These are phyloP conservation scores for Xylaria sp. DNA, from an alignment of 495 filamentous ascomycete genomes.

Conservation along the genomic window DNA sequence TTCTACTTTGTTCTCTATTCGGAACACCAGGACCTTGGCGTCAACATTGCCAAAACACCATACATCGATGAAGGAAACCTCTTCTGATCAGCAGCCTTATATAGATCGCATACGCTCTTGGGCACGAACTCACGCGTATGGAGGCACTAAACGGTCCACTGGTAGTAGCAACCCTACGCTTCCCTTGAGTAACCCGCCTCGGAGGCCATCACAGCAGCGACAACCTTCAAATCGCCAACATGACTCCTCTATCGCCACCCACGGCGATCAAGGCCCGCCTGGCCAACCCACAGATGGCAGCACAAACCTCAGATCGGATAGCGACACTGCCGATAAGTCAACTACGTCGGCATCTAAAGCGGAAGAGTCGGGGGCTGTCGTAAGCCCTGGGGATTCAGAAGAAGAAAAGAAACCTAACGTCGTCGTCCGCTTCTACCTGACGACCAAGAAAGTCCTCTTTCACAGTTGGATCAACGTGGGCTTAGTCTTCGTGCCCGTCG, in stretches of 20 bases:
- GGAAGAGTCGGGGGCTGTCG: constrained; percentile 64
- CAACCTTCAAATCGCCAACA: constrained; percentile 38
- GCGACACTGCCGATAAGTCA: constrained; percentile 39
- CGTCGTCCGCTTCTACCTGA: constrained; percentile 55
- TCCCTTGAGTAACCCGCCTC: constrained; percentile 42
- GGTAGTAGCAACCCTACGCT: constrained; percentile 43
- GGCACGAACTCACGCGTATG: constrained; percentile 61
- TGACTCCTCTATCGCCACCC: constrained; percentile 31
- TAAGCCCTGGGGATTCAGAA: constrained; percentile 39
- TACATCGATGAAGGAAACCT: constrained; percentile 70
- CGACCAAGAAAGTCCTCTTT: constrained; percentile 61
- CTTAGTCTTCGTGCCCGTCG: constrained; percentile 80
- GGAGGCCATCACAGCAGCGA: constrained; percentile 17
- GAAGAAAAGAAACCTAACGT: constrained; percentile 52
- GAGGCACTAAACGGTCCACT: constrained; percentile 52
- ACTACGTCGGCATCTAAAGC: constrained; percentile 54
- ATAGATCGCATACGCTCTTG: constrained; percentile 67
- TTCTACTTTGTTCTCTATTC: constrained; percentile 36
- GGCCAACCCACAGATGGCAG: constrained; percentile 23
- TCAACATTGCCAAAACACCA: constrained; percentile 41
- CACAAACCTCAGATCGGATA: constrained; percentile 30
- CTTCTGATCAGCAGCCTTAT: constrained; percentile 54
- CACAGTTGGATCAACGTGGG: constrained; percentile 81
- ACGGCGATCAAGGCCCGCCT: constrained; percentile 31
- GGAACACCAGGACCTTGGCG: constrained; percentile 39